These are phyloP conservation scores for Spizellomyces sp. DNA, from an alignment of 192 early-diverging fungal species.

Conservation along the genomic window DNA sequence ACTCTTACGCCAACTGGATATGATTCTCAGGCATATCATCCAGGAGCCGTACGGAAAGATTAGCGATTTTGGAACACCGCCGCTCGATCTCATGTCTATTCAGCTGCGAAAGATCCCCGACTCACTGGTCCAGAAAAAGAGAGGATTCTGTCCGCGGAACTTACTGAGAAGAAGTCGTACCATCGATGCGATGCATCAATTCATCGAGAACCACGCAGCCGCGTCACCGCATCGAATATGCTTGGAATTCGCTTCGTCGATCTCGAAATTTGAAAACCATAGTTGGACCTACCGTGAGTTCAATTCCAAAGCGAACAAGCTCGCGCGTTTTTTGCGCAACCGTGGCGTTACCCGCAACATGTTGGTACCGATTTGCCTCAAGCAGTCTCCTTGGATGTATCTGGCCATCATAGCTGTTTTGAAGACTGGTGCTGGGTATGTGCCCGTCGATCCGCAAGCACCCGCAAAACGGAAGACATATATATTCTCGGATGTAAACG, in stretches of 20 bases:
- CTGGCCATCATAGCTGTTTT: constrained; percentile 33
- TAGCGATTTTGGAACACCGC: background rate
- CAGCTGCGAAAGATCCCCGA: background rate
- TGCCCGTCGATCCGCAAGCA: constrained; percentile 28
- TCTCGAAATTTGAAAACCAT: constrained; percentile 10
- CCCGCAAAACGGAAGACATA: constrained; percentile 18
- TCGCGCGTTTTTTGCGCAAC: constrained; percentile 21
- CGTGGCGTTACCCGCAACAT: constrained; percentile 22
- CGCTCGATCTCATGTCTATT: background rate
- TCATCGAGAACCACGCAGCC: constrained; percentile 17
- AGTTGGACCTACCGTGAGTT: constrained; percentile 29
- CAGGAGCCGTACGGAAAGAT: background rate
- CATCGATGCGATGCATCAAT: background rate
- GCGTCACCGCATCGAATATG: background rate
- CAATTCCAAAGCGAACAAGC: constrained; percentile 25
- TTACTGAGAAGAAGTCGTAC: background rate
- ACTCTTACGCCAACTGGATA: constrained; percentile 9
- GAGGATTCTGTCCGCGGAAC: background rate
- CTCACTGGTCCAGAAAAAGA: background rate
- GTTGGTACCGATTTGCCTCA: constrained; percentile 21
- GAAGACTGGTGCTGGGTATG: constrained; percentile 35
- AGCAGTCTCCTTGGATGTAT: constrained; percentile 19
- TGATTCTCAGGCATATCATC: constrained; percentile 3
- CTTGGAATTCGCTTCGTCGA: constrained; percentile 13
- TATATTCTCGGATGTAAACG: constrained; percentile 14